Conservation (phyloP, 257 asterid genomes). For the Lantana camara region DNA sequence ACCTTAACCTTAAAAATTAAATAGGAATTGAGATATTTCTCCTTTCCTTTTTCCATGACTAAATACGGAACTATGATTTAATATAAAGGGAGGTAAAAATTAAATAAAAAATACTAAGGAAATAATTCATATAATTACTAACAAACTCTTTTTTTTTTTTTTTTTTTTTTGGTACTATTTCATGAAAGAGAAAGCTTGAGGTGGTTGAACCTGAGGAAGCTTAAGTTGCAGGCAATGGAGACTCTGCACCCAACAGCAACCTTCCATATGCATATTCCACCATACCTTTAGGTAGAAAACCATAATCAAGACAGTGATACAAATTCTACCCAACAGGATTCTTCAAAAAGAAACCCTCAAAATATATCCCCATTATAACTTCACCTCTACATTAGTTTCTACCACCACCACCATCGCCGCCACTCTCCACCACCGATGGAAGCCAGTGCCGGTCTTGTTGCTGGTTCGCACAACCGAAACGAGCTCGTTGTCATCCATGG, state of each 20-base stretch:
- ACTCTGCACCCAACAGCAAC: constrained; percentile 77
- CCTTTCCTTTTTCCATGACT: too few relatives aligned
- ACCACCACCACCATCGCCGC: constrained; percentile 11
- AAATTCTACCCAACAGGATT: constrained; percentile 36
- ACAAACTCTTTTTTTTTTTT: too few relatives aligned
- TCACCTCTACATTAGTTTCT: constrained; percentile 30
- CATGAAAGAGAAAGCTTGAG: constrained; percentile 34
- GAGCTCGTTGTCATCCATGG: constrained; percentile 97
- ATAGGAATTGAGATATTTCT: too few relatives aligned
- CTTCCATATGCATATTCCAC: constrained; percentile 35
- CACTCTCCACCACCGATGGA: constrained; percentile 54
- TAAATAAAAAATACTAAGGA: neutral
- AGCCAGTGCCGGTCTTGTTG: constrained; percentile 95
- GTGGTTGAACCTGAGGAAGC: constrained; percentile 43
- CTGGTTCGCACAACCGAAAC: constrained; percentile 96
- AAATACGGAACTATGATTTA: too few relatives aligned
- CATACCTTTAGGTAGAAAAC: constrained; percentile 60
- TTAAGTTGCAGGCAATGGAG: constrained; percentile 88
- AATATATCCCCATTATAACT: constrained; percentile 30
- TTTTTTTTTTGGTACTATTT: too few relatives aligned
- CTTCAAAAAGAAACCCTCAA: constrained; percentile 49
- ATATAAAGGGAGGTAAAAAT: constrained; percentile 21
- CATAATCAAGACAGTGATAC: constrained; percentile 41
- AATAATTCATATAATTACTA: neutral
- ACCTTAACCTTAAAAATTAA: too few relatives aligned